These are phyloP conservation scores for Podila epicladia DNA, from an alignment of 192 early-diverging fungal genomes.

Conservation along the genomic window DNA sequence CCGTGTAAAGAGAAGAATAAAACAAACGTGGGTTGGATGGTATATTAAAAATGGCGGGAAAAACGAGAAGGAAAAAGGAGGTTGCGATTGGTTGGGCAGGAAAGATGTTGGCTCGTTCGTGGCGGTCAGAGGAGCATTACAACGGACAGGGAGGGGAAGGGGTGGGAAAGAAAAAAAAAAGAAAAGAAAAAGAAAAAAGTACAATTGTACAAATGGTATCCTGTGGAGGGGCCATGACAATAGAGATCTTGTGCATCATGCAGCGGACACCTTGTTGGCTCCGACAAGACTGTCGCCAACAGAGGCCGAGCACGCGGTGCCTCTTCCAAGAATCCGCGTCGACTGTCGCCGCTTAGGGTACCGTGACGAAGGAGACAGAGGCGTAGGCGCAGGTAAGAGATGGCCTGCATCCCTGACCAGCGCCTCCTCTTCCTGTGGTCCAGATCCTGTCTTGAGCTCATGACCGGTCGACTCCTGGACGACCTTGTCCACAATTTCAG, in stretches of 20 bases:
- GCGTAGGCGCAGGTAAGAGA: slow-evolving; percentile 12
- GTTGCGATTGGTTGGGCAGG: neutral
- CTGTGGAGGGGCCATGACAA: neutral
- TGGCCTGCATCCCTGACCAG: slow-evolving; percentile 30
- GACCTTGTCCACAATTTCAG: neutral
- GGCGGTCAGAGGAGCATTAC: neutral
- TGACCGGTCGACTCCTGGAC: neutral
- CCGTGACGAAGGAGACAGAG: slow-evolving; percentile 4
- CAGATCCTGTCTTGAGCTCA: neutral
- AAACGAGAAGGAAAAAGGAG: neutral
- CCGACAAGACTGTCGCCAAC: neutral
- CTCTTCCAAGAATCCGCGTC: slow-evolving; percentile 15
- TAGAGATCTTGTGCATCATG: neutral
- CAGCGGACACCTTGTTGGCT: slow-evolving; percentile 20
- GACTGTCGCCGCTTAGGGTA: slow-evolving; percentile 25
- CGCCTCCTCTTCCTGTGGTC: neutral
- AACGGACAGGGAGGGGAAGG: neutral
- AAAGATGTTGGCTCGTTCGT: slow-evolving; percentile 4
- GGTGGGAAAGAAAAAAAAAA: neutral
- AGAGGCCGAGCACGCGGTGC: neutral
- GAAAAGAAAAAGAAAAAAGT: neutral
- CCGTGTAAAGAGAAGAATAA: too few relatives aligned
- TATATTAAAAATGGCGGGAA: neutral
- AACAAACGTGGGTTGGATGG: too few relatives aligned
- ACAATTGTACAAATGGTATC: too few relatives aligned